Percentiles rank a stretch among this genome's conserved stretches.
Conservation (phyloP, 2,329 filamentous ascomycete species). For the Shiraia sp. region DNA sequence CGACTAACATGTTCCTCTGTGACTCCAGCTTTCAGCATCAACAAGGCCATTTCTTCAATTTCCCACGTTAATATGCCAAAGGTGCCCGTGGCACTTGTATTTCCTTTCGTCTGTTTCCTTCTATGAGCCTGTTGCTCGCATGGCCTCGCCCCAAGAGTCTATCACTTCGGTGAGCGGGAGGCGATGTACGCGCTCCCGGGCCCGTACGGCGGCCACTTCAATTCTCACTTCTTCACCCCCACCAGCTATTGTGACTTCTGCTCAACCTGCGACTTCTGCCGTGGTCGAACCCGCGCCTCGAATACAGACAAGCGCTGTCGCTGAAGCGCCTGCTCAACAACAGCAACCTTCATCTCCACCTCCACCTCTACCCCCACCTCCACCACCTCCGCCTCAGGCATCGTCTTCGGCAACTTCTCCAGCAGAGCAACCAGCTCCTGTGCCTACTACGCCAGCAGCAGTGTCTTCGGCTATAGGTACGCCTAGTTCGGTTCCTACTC, state of each 20-base stretch:
- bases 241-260: slow-evolving; percentile 21
- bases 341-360: slow-evolving; percentile 12
- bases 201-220: slow-evolving; percentile 34
- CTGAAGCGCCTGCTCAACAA: slow-evolving; percentile 10
- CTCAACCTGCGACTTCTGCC: slow-evolving; percentile 23
- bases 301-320: slow-evolving; percentile 24
- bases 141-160: slow-evolving; percentile 44
- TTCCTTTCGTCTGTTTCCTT: slow-evolving; percentile 33
- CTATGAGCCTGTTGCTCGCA: slow-evolving; percentile 39
- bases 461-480: slow-evolving; percentile 41
- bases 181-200: slow-evolving; percentile 45
- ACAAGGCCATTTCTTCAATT: slow-evolving; percentile 28
- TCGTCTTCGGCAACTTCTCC: slow-evolving; percentile 15
- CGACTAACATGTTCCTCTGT: slow-evolving; percentile 27
- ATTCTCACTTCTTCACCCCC: slow-evolving; percentile 14
- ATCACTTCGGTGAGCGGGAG: slow-evolving; percentile 45
- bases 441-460: slow-evolving; percentile 28
- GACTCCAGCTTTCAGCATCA: slow-evolving; percentile 27
- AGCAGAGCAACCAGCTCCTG: slow-evolving; percentile 16
- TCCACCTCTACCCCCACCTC: slow-evolving; percentile 17
- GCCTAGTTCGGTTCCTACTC: slow-evolving; percentile 33
- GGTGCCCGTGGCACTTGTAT: slow-evolving; percentile 38
- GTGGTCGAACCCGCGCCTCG: slow-evolving; percentile 23
- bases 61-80: slow-evolving; percentile 42
- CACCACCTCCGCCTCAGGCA: background rate